These are phyloP conservation scores for Ophiostoma quercus DNA, from an alignment of 2,329 filamentous ascomycete genomes.

Conservation along the genomic window DNA sequence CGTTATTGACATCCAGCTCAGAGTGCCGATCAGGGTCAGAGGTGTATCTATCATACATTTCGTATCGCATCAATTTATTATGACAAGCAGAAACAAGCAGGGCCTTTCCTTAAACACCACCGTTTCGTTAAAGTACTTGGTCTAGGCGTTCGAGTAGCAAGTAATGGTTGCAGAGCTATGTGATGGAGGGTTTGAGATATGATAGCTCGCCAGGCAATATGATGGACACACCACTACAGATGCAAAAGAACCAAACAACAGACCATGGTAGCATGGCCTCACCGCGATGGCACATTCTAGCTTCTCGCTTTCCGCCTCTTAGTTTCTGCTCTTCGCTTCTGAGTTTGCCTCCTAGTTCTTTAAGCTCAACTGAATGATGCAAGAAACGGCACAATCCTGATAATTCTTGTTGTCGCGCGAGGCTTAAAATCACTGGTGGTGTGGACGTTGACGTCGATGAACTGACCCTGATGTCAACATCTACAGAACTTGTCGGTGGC, in stretches of 20 bases:
- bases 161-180: neutral
- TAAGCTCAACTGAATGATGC: neutral
- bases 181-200: neutral
- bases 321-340: neutral
- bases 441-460: neutral
- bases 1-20: neutral
- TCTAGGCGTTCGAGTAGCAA: neutral
- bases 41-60: neutral
- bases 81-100: neutral
- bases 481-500: neutral
- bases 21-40: neutral
- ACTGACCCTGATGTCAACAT: slow-evolving; percentile 8
- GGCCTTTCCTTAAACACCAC: neutral
- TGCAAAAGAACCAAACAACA: neutral
- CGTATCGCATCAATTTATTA: neutral
- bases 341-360: neutral
- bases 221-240: neutral
- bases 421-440: neutral
- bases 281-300: neutral
- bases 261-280: neutral
- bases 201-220: neutral
- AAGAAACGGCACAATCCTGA: neutral
- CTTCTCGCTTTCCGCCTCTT: neutral
- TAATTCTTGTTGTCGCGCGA: neutral
- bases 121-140: neutral